phyloP scores from a whole-genome alignment of 768 basidiomycete genomes.

The Pulveroboletus frians region DNA sequence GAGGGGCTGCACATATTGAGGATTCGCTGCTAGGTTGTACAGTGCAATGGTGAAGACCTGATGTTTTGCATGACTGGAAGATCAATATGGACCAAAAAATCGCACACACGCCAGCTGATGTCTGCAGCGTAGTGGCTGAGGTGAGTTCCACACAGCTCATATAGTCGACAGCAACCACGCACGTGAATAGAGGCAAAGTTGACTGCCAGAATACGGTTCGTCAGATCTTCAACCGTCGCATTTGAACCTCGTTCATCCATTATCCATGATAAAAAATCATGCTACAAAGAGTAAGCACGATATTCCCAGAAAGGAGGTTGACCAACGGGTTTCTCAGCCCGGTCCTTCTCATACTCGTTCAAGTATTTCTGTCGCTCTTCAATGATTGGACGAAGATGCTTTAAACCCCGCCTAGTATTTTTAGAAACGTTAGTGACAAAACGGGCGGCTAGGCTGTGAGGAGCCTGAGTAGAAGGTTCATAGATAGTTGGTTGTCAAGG shows the following conservation, averaged over 20 bases:
- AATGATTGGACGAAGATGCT: conserved; percentile 26
- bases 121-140: no score
- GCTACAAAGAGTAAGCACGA: conserved; percentile 8
- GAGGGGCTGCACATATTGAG: conserved; percentile 31
- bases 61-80: conserved; percentile 10
- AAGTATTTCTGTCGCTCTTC: conserved; percentile 22
- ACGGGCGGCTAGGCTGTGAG: conserved; percentile 15
- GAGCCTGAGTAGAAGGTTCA: not conserved
- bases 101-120: no score
- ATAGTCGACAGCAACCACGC: not conserved
- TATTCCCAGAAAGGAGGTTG: not conserved
- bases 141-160: not conserved
- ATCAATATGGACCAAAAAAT: no score
- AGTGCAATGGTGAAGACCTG: conserved; percentile 21
- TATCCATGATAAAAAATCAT: conserved; percentile 32
- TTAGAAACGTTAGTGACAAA: conserved; percentile 6
- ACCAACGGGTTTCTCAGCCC: conserved; percentile 29
- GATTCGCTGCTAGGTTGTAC: conserved; percentile 32
- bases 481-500: not conserved
- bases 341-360: conserved; percentile 20
- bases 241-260: conserved; percentile 22
- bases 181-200: not conserved
- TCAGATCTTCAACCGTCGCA: conserved; percentile 17
- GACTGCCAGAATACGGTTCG: not conserved
- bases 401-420: conserved; percentile 2